phyloP scores from a whole-genome alignment of 2,329 filamentous ascomycete species.

The Diaporthe longicolla region DNA sequence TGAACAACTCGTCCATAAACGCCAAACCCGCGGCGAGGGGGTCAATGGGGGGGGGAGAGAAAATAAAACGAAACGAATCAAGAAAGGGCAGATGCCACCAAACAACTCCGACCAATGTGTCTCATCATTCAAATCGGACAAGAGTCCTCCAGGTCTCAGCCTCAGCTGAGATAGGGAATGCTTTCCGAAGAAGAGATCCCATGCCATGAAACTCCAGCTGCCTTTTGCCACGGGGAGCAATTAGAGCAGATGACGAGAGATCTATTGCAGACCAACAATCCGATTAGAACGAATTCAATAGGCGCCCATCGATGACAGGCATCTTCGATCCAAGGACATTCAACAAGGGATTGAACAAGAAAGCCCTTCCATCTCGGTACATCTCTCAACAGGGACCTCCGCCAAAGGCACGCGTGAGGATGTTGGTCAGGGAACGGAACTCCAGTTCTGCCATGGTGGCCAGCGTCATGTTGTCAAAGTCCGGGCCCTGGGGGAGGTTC shows the following conservation, averaged over 20 bases:
- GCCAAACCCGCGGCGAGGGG: constrained; percentile 25
- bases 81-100: constrained; percentile 12
- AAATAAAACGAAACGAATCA: background rate
- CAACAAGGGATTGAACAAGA: background rate
- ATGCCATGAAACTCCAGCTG: background rate
- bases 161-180: constrained; percentile 2
- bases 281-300: constrained; percentile 26
- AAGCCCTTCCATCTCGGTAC: background rate
- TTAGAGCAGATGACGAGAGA: background rate
- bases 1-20: constrained; percentile 33
- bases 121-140: constrained; percentile 11
- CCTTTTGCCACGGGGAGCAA: background rate
- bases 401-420: constrained; percentile 60
- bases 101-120: constrained; percentile 19
- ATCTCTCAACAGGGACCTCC: background rate
- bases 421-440: constrained; percentile 63
- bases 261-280: background rate
- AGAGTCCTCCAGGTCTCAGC: constrained; percentile 19
- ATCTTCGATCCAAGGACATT: background rate
- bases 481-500: constrained; percentile 55
- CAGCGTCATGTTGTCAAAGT: constrained; percentile 65
- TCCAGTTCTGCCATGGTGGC: constrained; percentile 61
- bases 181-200: background rate
- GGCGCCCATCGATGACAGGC: too few species aligned
- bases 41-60: background rate